A percentile compares a stretch with the other conserved stretches of the same genome.
phyloP scores from a whole-genome alignment of 352 stramenopile species.

The Aphanomyces cochlioides region DNA sequence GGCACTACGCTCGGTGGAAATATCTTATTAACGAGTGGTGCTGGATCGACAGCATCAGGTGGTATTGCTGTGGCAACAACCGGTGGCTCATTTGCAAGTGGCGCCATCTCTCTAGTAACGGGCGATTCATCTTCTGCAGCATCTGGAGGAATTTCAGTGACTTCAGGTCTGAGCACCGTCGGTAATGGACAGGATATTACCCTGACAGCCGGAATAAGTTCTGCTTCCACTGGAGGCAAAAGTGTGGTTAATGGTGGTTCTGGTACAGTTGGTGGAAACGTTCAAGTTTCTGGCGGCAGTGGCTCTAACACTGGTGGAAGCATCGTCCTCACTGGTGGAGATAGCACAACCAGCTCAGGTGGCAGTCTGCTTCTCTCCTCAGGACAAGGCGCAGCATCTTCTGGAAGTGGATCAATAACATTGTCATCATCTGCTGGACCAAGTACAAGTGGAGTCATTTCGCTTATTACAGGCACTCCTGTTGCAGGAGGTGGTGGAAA shows the following conservation, averaged over 20 bases:
- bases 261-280: conserved; percentile 23
- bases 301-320: conserved; percentile 25
- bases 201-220: conserved; percentile 20
- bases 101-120: conserved; percentile 1
- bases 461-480: conserved; percentile 17
- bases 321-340: conserved; percentile 14
- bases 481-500: conserved; percentile 16
- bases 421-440: conserved; percentile 20
- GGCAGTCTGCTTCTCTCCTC: conserved; percentile 10
- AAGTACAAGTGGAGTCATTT: conserved; percentile 22
- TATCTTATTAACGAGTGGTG: background rate
- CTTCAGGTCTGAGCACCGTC: background rate
- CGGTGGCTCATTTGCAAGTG: conserved; percentile 18
- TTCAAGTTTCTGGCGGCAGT: conserved; percentile 4
- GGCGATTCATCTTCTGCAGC: conserved; percentile 15
- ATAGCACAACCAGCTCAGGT: conserved; percentile 12
- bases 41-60: conserved; percentile 5
- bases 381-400: conserved; percentile 23
- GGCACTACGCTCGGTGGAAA: conserved; percentile 6
- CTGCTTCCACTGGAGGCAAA: conserved; percentile 8
- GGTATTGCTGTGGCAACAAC: conserved; percentile 15
- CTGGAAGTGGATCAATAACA: conserved; percentile 11
- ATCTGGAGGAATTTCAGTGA: conserved; percentile 2
- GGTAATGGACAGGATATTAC: conserved; percentile 4
- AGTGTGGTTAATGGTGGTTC: conserved; percentile 5